These are phyloP conservation scores for Camelina hispida DNA, from an alignment of 345 rosid species.

Conservation along the genomic window DNA sequence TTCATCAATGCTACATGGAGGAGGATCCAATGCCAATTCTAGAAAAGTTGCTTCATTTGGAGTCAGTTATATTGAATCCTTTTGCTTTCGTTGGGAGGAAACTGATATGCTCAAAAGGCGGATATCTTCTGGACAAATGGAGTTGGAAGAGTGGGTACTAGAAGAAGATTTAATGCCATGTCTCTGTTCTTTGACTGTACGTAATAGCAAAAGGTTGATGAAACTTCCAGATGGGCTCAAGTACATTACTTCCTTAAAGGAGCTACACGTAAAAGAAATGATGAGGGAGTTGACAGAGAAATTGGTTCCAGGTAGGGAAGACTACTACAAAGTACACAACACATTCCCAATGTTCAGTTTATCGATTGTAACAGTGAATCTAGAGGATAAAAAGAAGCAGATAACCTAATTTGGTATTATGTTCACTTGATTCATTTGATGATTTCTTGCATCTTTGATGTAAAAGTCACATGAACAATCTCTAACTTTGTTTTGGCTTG, in stretches of 20 bases:
- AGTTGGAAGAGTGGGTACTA: conserved; percentile 25
- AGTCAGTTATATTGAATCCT: conserved; percentile 11
- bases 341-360: background rate
- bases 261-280: background rate
- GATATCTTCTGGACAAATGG: background rate
- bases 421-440: background rate
- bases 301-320: background rate
- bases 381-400: background rate
- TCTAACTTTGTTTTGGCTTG: background rate
- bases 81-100: conserved; percentile 27
- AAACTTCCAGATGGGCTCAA: background rate
- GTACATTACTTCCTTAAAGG: background rate
- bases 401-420: no score
- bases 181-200: background rate
- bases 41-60: background rate
- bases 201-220: background rate
- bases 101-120: conserved; percentile 28
- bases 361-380: background rate
- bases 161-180: conserved; percentile 1
- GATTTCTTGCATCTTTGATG: background rate
- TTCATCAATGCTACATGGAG: background rate
- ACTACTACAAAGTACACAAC: background rate
- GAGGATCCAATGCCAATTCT: conserved; percentile 14
- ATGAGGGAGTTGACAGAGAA: background rate
- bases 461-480: background rate